Percentiles rank a stretch among this genome's conserved stretches.
phyloP scores from a whole-genome alignment of 192 early-diverging fungal genomes.

The Umbelopsis ramanniana region DNA sequence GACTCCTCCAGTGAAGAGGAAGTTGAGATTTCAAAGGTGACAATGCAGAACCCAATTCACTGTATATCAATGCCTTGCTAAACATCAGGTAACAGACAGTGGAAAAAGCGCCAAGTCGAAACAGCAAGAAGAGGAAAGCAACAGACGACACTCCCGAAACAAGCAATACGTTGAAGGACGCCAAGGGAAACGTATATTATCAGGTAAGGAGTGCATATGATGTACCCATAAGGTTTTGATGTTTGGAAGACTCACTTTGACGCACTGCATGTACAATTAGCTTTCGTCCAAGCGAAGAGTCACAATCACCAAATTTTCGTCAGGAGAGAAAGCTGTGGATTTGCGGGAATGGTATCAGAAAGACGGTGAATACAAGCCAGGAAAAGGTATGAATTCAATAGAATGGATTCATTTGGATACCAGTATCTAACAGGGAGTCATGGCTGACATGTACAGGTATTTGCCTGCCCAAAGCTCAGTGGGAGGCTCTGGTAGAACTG shows the following conservation, averaged over 20 bases:
- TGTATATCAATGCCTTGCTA: too few relatives aligned
- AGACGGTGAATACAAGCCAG: constrained; percentile 23
- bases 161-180: background rate
- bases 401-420: background rate
- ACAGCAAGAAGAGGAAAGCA: constrained; percentile 1
- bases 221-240: too few relatives aligned
- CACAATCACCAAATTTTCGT: constrained; percentile 26
- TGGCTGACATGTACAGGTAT: constrained; percentile 13
- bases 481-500: constrained; percentile 21
- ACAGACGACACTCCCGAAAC: constrained; percentile 17
- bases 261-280: background rate
- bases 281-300: constrained; percentile 27
- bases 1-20: constrained; percentile 8
- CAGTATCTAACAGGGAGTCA: background rate
- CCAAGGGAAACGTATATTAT: constrained; percentile 4
- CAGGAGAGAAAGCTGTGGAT: constrained; percentile 27
- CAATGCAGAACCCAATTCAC: background rate
- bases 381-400: constrained; percentile 24
- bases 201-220: background rate
- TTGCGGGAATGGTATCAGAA: constrained; percentile 27
- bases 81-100: background rate
- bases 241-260: background rate
- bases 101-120: background rate
- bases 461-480: constrained; percentile 29
- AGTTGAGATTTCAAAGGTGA: constrained; percentile 1